These are phyloP conservation scores for Primulina tabacum DNA, from an alignment of 257 asterid species.

Conservation along the genomic window DNA sequence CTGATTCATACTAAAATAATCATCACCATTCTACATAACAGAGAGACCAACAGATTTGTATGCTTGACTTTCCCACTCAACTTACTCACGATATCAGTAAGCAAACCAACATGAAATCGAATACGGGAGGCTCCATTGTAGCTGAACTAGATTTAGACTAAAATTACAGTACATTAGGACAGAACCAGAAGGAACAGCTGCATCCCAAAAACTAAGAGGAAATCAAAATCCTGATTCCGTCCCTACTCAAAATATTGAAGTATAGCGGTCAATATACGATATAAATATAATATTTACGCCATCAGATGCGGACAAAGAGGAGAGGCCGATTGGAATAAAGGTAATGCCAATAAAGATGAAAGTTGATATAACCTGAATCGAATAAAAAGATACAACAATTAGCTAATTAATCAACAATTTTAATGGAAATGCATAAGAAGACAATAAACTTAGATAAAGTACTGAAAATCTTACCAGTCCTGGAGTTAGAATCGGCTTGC, in stretches of 20 bases:
- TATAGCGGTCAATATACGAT: neutral
- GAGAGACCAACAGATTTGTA: neutral
- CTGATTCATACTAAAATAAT: neutral
- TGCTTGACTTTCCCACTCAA: neutral
- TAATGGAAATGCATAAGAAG: neutral
- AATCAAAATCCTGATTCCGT: too few species aligned
- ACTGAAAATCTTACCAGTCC: slow-evolving; percentile 45
- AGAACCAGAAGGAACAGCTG: neutral
- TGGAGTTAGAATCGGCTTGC: slow-evolving; percentile 93
- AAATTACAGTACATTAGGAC: neutral
- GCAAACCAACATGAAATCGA: neutral
- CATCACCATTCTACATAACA: neutral
- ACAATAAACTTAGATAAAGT: neutral
- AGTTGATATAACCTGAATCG: slow-evolving; percentile 59
- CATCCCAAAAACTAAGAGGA: too few species aligned
- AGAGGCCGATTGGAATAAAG: slow-evolving; percentile 80
- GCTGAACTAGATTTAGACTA: neutral
- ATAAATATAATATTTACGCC: slow-evolving; percentile 31
- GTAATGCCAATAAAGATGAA: slow-evolving; percentile 57
- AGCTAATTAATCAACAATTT: neutral
- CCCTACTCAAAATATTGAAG: too few species aligned
- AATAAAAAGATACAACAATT: slow-evolving; percentile 13
- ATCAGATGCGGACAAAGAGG: slow-evolving; percentile 70
- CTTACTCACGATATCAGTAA: neutral
- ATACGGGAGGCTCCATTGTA: neutral